Conservation (phyloP, 2,329 filamentous ascomycete genomes). For the Nemania sp. region DNA sequence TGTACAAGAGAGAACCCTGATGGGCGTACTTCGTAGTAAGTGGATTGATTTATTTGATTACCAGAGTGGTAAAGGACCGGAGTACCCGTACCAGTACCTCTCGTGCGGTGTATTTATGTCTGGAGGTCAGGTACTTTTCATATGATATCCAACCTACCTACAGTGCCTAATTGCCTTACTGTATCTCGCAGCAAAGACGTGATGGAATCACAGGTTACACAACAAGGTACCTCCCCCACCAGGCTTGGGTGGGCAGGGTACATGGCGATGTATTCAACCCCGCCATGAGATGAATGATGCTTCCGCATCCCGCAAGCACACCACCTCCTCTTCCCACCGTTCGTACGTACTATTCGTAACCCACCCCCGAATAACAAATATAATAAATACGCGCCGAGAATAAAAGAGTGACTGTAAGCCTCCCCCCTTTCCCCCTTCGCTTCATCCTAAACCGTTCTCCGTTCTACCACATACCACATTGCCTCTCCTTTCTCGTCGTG, state of each 20-base stretch:
- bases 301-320: not conserved
- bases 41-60: too few species aligned
- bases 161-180: not conserved
- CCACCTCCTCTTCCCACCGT: not conserved
- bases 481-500: not conserved
- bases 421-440: too few species aligned
- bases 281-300: not conserved
- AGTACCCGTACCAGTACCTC: too few species aligned
- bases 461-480: not conserved
- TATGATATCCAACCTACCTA: too few species aligned
- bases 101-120: too few species aligned
- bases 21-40: not conserved
- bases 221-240: not conserved
- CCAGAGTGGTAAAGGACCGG: too few species aligned
- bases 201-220: too few species aligned
- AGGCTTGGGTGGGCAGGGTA: too few species aligned
- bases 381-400: not conserved
- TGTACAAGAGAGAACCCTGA: not conserved
- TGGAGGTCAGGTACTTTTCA: too few species aligned
- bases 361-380: conserved; percentile 2
- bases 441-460: not conserved
- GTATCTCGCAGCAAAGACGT: not conserved
- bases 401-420: not conserved
- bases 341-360: too few species aligned
- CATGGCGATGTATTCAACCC: too few species aligned